A percentile compares a stretch with the other conserved stretches of the same genome.
phyloP scores from a whole-genome alignment of 2,329 filamentous ascomycete species.

The Fusarium neocosmosporiellum region DNA sequence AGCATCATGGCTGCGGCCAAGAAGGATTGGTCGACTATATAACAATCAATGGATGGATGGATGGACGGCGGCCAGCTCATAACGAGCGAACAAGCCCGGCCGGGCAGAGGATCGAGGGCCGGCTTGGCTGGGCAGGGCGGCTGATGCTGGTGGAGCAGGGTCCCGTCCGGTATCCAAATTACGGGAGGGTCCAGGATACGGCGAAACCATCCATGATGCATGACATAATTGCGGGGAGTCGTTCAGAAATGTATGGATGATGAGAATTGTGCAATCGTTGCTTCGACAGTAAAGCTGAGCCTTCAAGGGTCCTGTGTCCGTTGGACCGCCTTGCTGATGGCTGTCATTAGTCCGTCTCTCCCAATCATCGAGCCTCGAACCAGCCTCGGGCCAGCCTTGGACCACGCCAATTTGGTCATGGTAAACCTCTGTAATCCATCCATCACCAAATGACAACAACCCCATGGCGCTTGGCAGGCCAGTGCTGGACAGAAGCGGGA shows the following conservation, averaged over 20 bases:
- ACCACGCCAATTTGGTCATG: slow-evolving; percentile 43
- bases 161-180: slow-evolving; percentile 47
- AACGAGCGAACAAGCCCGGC: slow-evolving; percentile 2
- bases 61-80: slow-evolving; percentile 25
- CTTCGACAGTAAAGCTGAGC: slow-evolving; percentile 16
- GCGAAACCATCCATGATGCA: slow-evolving; percentile 53
- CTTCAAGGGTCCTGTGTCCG: slow-evolving; percentile 35
- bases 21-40: slow-evolving; percentile 44
- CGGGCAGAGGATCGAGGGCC: slow-evolving; percentile 27
- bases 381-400: slow-evolving; percentile 17
- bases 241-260: slow-evolving; percentile 33
- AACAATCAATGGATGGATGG: slow-evolving; percentile 29
- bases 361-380: slow-evolving; percentile 17
- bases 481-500: slow-evolving; percentile 15
- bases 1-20: slow-evolving; percentile 35
- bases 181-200: slow-evolving; percentile 51
- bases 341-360: slow-evolving; percentile 33
- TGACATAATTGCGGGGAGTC: slow-evolving; percentile 59
- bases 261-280: slow-evolving; percentile 20
- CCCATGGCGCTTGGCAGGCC: slow-evolving; percentile 32
- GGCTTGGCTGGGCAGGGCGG: slow-evolving; percentile 25
- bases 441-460: slow-evolving; percentile 29
- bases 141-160: slow-evolving; percentile 44
- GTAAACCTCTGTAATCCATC: slow-evolving; percentile 22
- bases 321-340: slow-evolving; percentile 29